These are phyloP conservation scores for Sistotremastrum niveocremeum DNA, from an alignment of 768 basidiomycete genomes.

Conservation along the genomic window DNA sequence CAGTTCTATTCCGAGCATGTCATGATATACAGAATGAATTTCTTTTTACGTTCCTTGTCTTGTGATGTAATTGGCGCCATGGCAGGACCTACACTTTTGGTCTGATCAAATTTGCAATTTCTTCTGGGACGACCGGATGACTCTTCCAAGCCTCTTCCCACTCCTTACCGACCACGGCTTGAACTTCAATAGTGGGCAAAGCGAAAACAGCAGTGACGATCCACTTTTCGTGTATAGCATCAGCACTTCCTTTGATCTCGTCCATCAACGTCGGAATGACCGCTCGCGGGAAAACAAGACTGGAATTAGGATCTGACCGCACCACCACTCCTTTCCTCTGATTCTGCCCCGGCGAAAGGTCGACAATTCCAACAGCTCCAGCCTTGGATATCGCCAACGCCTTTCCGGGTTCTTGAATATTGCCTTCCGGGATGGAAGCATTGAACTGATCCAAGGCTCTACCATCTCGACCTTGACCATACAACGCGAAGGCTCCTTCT, in stretches of 20 bases:
- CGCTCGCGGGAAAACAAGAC: conserved; percentile 51
- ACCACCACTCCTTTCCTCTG: conserved; percentile 30
- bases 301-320: conserved; percentile 60
- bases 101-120: too few relatives aligned
- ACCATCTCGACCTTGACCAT: conserved; percentile 50
- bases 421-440: neutral
- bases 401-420: conserved; percentile 18
- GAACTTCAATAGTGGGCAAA: conserved; percentile 26
- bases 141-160: too few relatives aligned
- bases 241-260: conserved; percentile 25
- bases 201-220: conserved; percentile 56
- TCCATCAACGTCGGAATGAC: conserved; percentile 52
- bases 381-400: conserved; percentile 37
- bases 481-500: conserved; percentile 60
- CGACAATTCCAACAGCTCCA: conserved; percentile 38
- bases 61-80: too few relatives aligned
- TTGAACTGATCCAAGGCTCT: conserved; percentile 39
- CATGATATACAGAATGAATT: too few relatives aligned
- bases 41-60: too few relatives aligned
- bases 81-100: too few relatives aligned
- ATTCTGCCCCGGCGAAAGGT: conserved; percentile 22
- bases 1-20: too few relatives aligned
- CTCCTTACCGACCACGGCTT: too few relatives aligned
- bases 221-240: conserved; percentile 29
- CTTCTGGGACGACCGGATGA: too few relatives aligned